Percentiles rank a stretch among this genome's conserved stretches.
These are phyloP conservation scores for Rubroshorea leprosula DNA, from an alignment of 345 rosid species.

Conservation along the genomic window DNA sequence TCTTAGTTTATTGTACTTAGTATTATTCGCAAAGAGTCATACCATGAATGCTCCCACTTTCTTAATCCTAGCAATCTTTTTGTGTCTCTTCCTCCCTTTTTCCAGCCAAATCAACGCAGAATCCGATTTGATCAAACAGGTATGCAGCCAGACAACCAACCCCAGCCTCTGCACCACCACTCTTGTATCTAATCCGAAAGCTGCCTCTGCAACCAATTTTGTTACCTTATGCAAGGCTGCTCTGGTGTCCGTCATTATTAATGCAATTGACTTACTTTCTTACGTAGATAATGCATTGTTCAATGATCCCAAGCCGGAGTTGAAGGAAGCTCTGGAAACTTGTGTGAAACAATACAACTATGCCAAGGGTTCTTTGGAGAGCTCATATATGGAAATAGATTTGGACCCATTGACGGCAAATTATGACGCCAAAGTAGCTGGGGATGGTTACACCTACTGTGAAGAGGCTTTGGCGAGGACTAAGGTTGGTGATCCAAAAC, in stretches of 20 bases:
- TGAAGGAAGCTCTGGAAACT: not conserved
- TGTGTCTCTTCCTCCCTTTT: not conserved
- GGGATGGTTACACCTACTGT: not conserved
- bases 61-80: not conserved
- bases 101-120: not conserved
- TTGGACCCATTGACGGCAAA: not conserved
- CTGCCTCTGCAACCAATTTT: not conserved
- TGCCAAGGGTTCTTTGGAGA: not conserved
- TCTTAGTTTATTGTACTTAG: too few species aligned
- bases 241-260: not conserved
- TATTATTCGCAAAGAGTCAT: too few species aligned
- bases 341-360: not conserved
- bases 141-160: not conserved
- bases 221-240: not conserved
- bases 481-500: not conserved
- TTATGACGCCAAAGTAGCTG: not conserved
- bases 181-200: not conserved
- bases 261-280: not conserved
- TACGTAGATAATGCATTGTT: not conserved
- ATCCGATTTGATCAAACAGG: not conserved
- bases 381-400: not conserved
- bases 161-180: not conserved
- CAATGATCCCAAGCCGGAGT: not conserved
- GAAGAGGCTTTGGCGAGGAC: not conserved
- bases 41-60: not conserved